These are phyloP conservation scores for Cyphellophora europaea DNA, from an alignment of 2,329 filamentous ascomycete genomes.

Conservation along the genomic window DNA sequence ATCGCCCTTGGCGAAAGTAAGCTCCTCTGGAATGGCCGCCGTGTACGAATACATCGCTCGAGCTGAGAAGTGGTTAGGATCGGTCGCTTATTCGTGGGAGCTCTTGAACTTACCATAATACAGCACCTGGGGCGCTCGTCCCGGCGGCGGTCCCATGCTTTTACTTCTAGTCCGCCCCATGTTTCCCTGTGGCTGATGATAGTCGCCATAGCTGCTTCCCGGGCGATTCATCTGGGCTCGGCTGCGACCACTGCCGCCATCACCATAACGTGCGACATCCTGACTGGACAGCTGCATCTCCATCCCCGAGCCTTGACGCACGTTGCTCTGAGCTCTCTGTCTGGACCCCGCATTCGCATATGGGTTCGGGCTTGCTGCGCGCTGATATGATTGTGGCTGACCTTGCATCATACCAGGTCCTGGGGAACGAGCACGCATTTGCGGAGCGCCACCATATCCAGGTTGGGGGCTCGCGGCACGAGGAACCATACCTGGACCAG, in stretches of 20 bases:
- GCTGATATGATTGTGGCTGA: not conserved
- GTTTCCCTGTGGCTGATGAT: slow-evolving; percentile 32
- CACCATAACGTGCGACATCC: slow-evolving; percentile 46
- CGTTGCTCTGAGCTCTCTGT: slow-evolving; percentile 19
- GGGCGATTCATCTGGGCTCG: slow-evolving; percentile 48
- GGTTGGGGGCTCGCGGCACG: slow-evolving; percentile 17
- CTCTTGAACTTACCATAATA: slow-evolving; percentile 71
- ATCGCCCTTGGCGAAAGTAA: slow-evolving; percentile 88
- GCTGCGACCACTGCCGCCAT: slow-evolving; percentile 27
- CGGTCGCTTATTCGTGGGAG: slow-evolving; percentile 5
- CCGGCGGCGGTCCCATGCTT: slow-evolving; percentile 64
- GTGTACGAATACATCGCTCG: slow-evolving; percentile 90
- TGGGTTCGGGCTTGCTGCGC: slow-evolving; percentile 18
- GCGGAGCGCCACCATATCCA: slow-evolving; percentile 1
- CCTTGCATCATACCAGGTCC: slow-evolving; percentile 12
- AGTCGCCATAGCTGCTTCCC: slow-evolving; percentile 41
- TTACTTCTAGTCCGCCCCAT: slow-evolving; percentile 66
- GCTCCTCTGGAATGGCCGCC: slow-evolving; percentile 88
- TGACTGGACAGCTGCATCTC: slow-evolving; percentile 55
- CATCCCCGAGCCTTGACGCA: slow-evolving; percentile 40
- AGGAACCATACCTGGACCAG: slow-evolving; percentile 13
- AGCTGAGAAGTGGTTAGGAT: too few species aligned
- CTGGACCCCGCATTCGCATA: slow-evolving; percentile 32
- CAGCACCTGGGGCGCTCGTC: slow-evolving; percentile 44
- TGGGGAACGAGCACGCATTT: slow-evolving; percentile 11